Evolutionary conservation across 108 stramenopile genomes (phyloP).

Genomic region (Epithemia pelagica): DNA sequence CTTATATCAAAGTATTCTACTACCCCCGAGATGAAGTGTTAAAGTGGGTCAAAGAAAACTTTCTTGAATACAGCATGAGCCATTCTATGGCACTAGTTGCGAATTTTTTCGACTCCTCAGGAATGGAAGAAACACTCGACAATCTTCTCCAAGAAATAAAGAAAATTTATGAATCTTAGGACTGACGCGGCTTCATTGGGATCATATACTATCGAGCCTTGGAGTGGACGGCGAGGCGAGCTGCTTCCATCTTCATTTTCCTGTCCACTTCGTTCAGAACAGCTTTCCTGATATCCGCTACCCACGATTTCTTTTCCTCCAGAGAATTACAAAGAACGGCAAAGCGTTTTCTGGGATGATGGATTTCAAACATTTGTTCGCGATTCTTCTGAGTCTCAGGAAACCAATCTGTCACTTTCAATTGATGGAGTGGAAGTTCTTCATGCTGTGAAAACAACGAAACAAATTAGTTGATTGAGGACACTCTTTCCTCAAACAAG

Average conservation of each 20-base stretch:
- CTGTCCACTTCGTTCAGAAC: slow-evolving; percentile 34
- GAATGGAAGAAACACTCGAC: not conserved
- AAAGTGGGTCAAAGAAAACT: slow-evolving; percentile 50
- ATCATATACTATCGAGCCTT: not conserved
- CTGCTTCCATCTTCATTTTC: slow-evolving; percentile 31
- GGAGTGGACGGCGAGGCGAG: slow-evolving; percentile 20
- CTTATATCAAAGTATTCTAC: slow-evolving; percentile 88
- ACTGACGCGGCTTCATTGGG: too few relatives aligned
- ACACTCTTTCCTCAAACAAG: slow-evolving; percentile 7
- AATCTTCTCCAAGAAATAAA: not conserved
- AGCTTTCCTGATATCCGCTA: slow-evolving; percentile 21
- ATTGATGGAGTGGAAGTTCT: slow-evolving; percentile 74
- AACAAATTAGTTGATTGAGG: slow-evolving; percentile 21
- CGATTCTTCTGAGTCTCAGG: slow-evolving; percentile 32
- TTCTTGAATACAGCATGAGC: slow-evolving; percentile 26
- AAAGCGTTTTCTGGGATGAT: slow-evolving; percentile 91
- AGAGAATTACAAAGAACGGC: slow-evolving; percentile 39
- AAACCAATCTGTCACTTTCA: slow-evolving; percentile 82
- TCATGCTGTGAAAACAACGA: slow-evolving; percentile 57
- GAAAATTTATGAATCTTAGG: not conserved
- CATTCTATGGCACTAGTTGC: slow-evolving; percentile 31
- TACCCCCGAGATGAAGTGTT: slow-evolving; percentile 65
- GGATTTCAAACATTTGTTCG: slow-evolving; percentile 70
- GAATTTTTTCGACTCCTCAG: not conserved
- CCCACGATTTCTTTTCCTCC: slow-evolving; percentile 35